Evolutionary conservation across 164 flowering plant genomes (phyloP), one percentile per base, ranked within the genome.

Genomic region (Saururus chinensis): DNA sequence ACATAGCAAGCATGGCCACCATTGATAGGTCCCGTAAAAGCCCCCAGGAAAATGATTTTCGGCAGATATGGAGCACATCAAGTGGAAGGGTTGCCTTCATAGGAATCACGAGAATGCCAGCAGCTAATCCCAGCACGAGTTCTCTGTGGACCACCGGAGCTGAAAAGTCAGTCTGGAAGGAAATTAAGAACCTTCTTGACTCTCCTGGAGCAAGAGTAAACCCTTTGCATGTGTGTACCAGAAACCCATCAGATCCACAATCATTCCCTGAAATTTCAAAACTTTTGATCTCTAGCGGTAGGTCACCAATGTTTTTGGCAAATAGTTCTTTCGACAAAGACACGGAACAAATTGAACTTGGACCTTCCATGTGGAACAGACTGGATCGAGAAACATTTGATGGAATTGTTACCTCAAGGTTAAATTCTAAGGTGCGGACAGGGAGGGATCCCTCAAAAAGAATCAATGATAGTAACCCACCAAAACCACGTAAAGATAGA

Each of bases 171-270:
- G 83, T 63, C 64, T 76, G 81, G 74, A 79, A 84, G 23, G 88
- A 83, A 61, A 91, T 70, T 49, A 72, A 71, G 64, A 88, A 81
- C 74, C 65, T 76, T 41, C 35, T 73, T 58, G 85, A 80, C 64
- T 86, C 88, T 53, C 93, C 90, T 57, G 98, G 96, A 63, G 76
- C 75, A 54, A 91, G 83, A 69, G 77, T 52, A 79, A 88, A 86
- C 12, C 84, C 78, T 64, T 65, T 66, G 67, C 93, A 91, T 51
- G 69, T 70, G 56, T 77, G 80, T 25, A 86, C 75, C 51, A 64
- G 52, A 71, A 86, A 91, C 57, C 98, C 93, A 82, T 80, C 89
- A 65, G 73, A 66, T 30, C 80, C 79, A 71, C 97, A 88, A 37
- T 69, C 74, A 16, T 75, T 61, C 24, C 96, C 96, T 48, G 98